Evolutionary conservation across 1,139 yeast species (phyloP), one percentile per base, ranked within the genome.

Genomic region (Blastobotrys arbuscula): DNA sequence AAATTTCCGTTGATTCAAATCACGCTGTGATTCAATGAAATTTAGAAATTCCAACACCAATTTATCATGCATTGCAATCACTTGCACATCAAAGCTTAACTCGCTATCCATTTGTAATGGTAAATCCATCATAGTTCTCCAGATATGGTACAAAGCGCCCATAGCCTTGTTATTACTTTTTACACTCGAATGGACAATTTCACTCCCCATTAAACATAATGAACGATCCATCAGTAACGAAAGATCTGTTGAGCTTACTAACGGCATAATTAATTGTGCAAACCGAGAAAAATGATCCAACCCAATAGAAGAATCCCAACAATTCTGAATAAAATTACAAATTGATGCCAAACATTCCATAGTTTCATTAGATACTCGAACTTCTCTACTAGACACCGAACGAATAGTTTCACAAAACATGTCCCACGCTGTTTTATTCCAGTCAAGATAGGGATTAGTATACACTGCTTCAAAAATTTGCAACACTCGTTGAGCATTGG

Each of bases 361-460:
- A 0, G 62, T 55, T 12, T 58, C 60, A 5, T 41, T 35, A 4
- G 60, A 54, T 10, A 54, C 47, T 18, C 57, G 52, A 19, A 59
- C 56, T 24, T 59, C 62, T 26, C 62, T 45, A 39, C 54, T 57
- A 37, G 49, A 44, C 2, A 52, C 44, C 1, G 43, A 21, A 23
- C 49, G 50, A 18, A 55, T 45, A 2, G 45, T 12, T 36, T 40
- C 24, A 56, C 42, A 31, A 49, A 47, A 15, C 42, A 45, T 4
- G 30, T 38, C 39, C 21, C 21, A 36, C 5, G 6, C 26, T 6
- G 26, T 18, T 28, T 28, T 28, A 28, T 28, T 28, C 31, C 31
- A 28, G 3, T 5, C 13, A 12, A 28, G 13, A 28, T 28, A 5
- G 3, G 5, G 9, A 28, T 9, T 28, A n/a, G 3, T n/a, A 36